These are phyloP conservation scores for Saccharomyces jurei DNA, from an alignment of 805 yeast genomes.

Conservation along the genomic window DNA sequence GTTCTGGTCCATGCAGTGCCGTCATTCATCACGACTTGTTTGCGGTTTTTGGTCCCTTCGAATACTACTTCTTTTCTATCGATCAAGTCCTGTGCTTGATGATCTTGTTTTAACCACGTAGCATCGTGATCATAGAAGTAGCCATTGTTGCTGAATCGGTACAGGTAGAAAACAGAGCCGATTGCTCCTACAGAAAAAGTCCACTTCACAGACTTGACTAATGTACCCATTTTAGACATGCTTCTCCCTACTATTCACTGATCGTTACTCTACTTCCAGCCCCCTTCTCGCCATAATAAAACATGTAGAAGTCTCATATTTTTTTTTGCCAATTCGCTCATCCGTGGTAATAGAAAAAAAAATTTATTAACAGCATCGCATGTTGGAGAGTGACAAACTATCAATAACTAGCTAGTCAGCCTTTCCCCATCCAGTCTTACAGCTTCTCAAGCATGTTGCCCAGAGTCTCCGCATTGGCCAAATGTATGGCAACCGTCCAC, in stretches of 20 bases:
- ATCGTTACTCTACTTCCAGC: background rate
- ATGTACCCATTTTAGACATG: background rate
- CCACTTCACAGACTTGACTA: background rate
- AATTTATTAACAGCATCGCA: background rate
- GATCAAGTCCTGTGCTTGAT: constrained; percentile 10
- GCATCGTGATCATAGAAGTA: background rate
- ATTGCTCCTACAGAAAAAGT: background rate
- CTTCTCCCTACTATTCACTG: background rate
- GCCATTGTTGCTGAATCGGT: background rate
- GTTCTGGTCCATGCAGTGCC: constrained; percentile 21
- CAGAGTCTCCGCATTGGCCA: background rate
- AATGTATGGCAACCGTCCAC: background rate
- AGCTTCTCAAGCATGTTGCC: background rate
- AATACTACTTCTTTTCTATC: constrained; percentile 13
- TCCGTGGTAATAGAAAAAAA: background rate
- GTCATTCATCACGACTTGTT: constrained; percentile 3
- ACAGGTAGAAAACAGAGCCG: background rate
- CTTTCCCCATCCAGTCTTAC: background rate
- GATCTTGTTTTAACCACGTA: background rate
- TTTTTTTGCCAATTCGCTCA: background rate
- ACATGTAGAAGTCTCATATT: background rate
- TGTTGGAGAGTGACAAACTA: background rate
- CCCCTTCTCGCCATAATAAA: background rate
- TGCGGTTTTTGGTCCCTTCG: background rate
- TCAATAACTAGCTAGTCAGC: background rate